A percentile compares a stretch with the other conserved stretches of the same genome.
Evolutionary conservation across 257 asterid genomes (phyloP).

Genomic region (Hygrophila difformis): DNA sequence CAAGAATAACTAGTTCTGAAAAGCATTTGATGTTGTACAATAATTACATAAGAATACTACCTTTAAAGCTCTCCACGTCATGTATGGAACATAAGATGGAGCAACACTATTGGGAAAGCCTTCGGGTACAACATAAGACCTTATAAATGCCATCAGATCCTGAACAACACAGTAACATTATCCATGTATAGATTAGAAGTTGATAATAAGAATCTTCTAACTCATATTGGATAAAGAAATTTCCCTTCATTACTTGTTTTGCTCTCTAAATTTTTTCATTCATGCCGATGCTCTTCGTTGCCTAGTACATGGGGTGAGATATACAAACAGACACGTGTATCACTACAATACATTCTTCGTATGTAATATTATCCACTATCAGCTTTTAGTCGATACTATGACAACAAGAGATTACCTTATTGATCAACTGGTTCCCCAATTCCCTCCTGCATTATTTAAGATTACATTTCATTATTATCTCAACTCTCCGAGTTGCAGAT

Average conservation of each 20-base stretch:
- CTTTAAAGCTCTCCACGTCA: slow-evolving; percentile 99
- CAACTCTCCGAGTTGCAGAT: no score
- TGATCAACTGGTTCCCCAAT: no score
- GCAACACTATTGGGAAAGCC: slow-evolving; percentile 90
- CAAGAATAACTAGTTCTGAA: slow-evolving; percentile 10
- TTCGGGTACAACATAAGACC: slow-evolving; percentile 94
- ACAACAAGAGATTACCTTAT: no score
- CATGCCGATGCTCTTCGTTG: no score
- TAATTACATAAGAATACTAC: slow-evolving; percentile 23
- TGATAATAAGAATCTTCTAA: background rate
- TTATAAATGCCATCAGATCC: slow-evolving; percentile 68
- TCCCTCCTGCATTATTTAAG: no score
- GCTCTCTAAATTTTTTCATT: background rate
- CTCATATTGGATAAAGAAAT: background rate
- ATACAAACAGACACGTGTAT: background rate
- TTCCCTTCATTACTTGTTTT: background rate
- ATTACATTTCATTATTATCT: no score
- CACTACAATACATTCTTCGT: background rate
- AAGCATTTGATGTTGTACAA: background rate
- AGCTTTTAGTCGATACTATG: no score
- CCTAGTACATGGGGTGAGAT: no score
- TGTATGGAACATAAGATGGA: slow-evolving; percentile 95
- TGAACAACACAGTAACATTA: slow-evolving; percentile 19
- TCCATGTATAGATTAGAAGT: background rate
- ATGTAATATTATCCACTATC: no score